A percentile compares a stretch with the other conserved stretches of the same genome.
These are phyloP conservation scores for Ophiocordyceps australis DNA, from an alignment of 2,329 filamentous ascomycete species.

Conservation along the genomic window DNA sequence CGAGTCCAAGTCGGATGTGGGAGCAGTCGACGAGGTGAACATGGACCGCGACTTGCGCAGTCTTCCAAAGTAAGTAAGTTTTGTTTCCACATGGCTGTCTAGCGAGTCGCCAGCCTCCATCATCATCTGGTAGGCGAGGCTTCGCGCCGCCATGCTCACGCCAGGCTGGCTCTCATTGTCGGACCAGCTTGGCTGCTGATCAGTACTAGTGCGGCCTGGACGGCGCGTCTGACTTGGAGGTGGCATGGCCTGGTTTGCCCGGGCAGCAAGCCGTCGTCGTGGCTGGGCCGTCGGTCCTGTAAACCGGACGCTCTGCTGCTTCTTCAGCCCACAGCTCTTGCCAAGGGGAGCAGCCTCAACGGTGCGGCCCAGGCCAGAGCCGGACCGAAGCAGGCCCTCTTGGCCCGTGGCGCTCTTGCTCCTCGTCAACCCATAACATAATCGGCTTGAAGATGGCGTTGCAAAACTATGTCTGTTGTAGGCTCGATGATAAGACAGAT, in stretches of 20 bases:
- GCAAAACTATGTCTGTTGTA: constrained; percentile 14
- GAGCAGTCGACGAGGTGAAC: constrained; percentile 17
- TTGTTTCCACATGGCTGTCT: constrained; percentile 27
- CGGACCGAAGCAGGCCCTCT: too few species aligned
- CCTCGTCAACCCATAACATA: too few species aligned
- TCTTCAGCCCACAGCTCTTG: too few species aligned
- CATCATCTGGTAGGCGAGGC: constrained; percentile 15
- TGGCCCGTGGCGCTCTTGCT: too few species aligned
- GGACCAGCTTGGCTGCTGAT: not conserved
- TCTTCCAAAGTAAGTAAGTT: constrained; percentile 26
- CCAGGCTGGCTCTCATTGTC: not conserved
- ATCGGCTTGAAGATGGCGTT: constrained; percentile 2
- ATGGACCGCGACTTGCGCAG: constrained; percentile 38
- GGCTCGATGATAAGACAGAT: constrained; percentile 37
- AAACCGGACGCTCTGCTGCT: constrained; percentile 39
- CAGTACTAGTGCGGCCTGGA: not conserved
- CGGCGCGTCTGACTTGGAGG: not conserved
- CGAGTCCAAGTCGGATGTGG: constrained; percentile 1
- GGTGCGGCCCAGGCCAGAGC: too few species aligned
- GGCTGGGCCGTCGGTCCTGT: constrained; percentile 15
- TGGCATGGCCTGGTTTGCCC: constrained; percentile 5
- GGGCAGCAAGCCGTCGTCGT: constrained; percentile 10
- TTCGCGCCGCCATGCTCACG: not conserved
- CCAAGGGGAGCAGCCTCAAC: too few species aligned
- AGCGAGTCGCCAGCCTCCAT: constrained; percentile 24